Percentiles rank a stretch among this genome's conserved stretches.
phyloP scores from a whole-genome alignment of 495 filamentous ascomycete species.

The Trichocladium antarcticum region DNA sequence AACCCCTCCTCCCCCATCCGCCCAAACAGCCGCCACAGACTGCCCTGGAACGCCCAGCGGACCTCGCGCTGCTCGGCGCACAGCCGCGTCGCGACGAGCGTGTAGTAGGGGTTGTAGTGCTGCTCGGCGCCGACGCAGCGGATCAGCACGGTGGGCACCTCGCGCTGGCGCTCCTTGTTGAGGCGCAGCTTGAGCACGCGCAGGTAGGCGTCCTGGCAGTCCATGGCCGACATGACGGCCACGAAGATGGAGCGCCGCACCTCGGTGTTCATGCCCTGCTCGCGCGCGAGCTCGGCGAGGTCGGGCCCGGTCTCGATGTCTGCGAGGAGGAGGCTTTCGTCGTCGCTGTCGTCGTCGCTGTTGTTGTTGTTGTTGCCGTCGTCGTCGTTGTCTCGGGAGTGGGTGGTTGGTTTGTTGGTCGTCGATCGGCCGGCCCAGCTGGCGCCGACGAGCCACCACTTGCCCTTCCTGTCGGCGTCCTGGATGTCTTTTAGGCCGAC shows the following conservation, averaged over 20 bases:
- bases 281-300: constrained; percentile 60
- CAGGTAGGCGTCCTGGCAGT: constrained; percentile 71
- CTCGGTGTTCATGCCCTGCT: constrained; percentile 91
- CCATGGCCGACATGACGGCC: constrained; percentile 74
- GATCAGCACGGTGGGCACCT: constrained; percentile 78
- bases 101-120: constrained; percentile 86
- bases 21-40: constrained; percentile 80
- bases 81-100: constrained; percentile 64
- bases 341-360: constrained; percentile 30
- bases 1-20: constrained; percentile 65
- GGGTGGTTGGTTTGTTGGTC: too few relatives aligned
- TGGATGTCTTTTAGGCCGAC: constrained; percentile 70
- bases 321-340: constrained; percentile 21
- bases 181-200: constrained; percentile 71
- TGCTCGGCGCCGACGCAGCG: constrained; percentile 79
- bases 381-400: too few relatives aligned
- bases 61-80: constrained; percentile 61
- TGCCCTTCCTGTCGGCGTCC: constrained; percentile 73
- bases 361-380: constrained; percentile 9
- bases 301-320: constrained; percentile 50
- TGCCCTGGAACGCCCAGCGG: constrained; percentile 72
- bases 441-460: constrained; percentile 96
- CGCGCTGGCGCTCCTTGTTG: constrained; percentile 72
- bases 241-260: constrained; percentile 87
- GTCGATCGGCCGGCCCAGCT: constrained; percentile 55